Evolutionary conservation across 768 basidiomycete species (phyloP), one percentile per base, ranked within the genome.

Genomic region (Boletus subcaerulescens): DNA sequence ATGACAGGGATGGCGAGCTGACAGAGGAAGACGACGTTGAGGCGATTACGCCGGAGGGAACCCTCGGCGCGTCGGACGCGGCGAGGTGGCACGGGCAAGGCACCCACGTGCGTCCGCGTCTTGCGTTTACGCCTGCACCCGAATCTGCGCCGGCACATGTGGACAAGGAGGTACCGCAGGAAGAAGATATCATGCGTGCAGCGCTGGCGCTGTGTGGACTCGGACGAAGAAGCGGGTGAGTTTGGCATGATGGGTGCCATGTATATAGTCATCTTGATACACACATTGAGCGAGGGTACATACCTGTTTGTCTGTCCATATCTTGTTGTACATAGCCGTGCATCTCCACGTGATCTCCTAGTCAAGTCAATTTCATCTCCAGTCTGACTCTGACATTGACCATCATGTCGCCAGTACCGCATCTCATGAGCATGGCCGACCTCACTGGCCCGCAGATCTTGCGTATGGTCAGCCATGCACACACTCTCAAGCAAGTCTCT

Each of bases 351-450:
- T 26, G 26, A 26, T 8, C 26, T 26, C 26, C 26, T 8, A 26
- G 24, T 26, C 5, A 0, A 26, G 24, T 26, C 24, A 26, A 26
- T 26, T 26, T 9, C 9, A 26, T 26, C 26, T 1, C 1, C 26
- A 29, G 8, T 29, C 26, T 29, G 26, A 29, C 26, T 29, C 26
- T 29, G 26, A 26, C 26, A 26, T 26, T 26, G 7, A 29, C 18
- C 45, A 40, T 33, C 2, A 71, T 71, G 70, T 52, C 64, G 15
- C 64, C 61, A 9, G 69, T 77, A 50, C 91, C 89, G 0, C 91
- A 91, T 70, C 77, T 97, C 3, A 82, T 95, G 80, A 90, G 91
- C 10, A 78, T 97, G 60, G 96, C 93, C 4, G 95, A 98, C 76
- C 82, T 98, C 18, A 79, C 81, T 33, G 84, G 80, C 14, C 77